Base-by-base conservation (phyloP, 2,329 filamentous ascomycete species). In the Penicillium corylophilum region DNA sequence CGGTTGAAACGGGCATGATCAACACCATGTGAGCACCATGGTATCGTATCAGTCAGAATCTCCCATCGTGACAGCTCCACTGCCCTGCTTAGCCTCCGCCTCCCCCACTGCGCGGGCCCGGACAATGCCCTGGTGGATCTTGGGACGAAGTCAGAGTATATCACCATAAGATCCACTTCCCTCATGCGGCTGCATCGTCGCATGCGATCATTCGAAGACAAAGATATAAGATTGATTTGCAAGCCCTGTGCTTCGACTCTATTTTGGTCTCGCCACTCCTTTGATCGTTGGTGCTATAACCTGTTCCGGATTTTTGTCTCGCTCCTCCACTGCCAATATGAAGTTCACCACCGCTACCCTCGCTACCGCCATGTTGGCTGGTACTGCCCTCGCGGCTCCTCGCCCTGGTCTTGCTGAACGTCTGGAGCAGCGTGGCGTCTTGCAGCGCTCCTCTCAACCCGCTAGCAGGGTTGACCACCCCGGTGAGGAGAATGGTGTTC, bases 341-440 rank as follows among this genome's bases (percentile, higher is more conserved):
- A 71, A 67, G 53, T 46, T 69, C 53, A 53, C 54, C 7, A 48
- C 53, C 22, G 46, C 55, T 15, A 26, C 61, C 18, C 20, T 71
- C 13, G 51, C 61, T 18, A 55, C 61, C 29, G 54, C 58, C 41
- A 49, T 64, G 24, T 50, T 68, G 29, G 62, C 63, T 6, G 50
- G 59, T 29, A 56, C 55, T 20, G 60, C 63, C 13, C 59, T 71
- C 4, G 64, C 66, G 4, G 64, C 64, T 9, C 68, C 69, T 16
- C 55, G 60, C n/a, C 51, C 57, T 26, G 62, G 65, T 4, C 59
- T 71, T 2, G 54, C 52, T 28, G 61, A 67, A 3, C 66, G 69
- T 24, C 54, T 71, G 7, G 51, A 62, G n/a, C 57, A 62, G n/a
- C 67, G 69, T 29, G 56, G 53, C 18, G 57, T 55, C 9, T 40